These are phyloP conservation scores for Claviceps pusilla DNA, from an alignment of 2,329 filamentous ascomycete genomes.

Conservation along the genomic window DNA sequence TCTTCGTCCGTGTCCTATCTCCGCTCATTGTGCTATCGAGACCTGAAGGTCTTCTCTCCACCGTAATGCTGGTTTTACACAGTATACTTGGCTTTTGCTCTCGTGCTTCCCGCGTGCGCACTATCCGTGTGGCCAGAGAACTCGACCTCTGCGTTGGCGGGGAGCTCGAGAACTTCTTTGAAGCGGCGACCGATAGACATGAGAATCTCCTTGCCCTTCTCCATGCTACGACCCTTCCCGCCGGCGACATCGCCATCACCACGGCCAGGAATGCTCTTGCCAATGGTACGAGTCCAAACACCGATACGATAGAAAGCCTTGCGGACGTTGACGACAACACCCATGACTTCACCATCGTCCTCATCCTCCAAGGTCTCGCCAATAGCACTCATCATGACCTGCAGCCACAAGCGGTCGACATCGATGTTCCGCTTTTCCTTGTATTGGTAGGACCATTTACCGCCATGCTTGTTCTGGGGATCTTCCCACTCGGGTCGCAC, in stretches of 20 bases:
- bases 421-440: slow-evolving; percentile 86
- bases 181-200: slow-evolving; percentile 75
- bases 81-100: slow-evolving; percentile 85
- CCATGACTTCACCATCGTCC: slow-evolving; percentile 94
- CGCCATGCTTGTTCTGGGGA: slow-evolving; percentile 94
- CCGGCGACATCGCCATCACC: slow-evolving; percentile 58
- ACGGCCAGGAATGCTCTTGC: slow-evolving; percentile 65
- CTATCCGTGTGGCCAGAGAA: slow-evolving; percentile 95
- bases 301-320: slow-evolving; percentile 97
- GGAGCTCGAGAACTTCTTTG: slow-evolving; percentile 80
- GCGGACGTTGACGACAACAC: slow-evolving; percentile 95
- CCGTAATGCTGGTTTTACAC: slow-evolving; percentile 42
- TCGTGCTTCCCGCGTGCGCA: slow-evolving; percentile 80
- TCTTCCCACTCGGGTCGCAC: slow-evolving; percentile 98
- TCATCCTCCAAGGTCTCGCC: slow-evolving; percentile 95
- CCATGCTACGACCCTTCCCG: slow-evolving; percentile 59
- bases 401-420: slow-evolving; percentile 91
- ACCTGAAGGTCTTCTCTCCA: neutral
- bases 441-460: slow-evolving; percentile 98
- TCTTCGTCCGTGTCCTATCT: slow-evolving; percentile 11
- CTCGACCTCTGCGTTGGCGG: slow-evolving; percentile 64
- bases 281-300: slow-evolving; percentile 90
- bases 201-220: slow-evolving; percentile 77
- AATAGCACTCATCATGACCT: slow-evolving; percentile 91
- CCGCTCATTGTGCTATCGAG: neutral